Conservation (phyloP, 2,329 filamentous ascomycete genomes). For the Arachnomyces sp. region DNA sequence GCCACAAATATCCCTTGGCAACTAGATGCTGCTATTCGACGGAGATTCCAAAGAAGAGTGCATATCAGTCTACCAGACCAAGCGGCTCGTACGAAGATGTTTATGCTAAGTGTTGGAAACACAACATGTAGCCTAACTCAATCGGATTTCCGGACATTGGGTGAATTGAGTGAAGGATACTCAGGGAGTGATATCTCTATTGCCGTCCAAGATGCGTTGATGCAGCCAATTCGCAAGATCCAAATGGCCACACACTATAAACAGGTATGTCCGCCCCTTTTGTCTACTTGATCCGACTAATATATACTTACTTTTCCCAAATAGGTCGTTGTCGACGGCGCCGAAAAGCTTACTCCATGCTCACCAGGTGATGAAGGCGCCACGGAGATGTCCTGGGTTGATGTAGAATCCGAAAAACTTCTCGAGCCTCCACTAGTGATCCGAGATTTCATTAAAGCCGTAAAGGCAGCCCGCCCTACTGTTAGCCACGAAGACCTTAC, state of each 20-base stretch:
- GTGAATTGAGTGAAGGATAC: constrained; percentile 81
- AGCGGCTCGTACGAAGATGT: constrained; percentile 85
- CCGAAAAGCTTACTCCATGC: constrained; percentile 66
- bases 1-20: constrained; percentile 99
- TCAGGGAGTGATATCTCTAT: constrained; percentile 95
- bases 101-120: constrained; percentile 86
- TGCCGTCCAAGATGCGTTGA: constrained; percentile 89
- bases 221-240: constrained; percentile 96
- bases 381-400: constrained; percentile 88
- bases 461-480: constrained; percentile 80
- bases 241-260: constrained; percentile 98
- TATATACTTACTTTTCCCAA: constrained; percentile 4
- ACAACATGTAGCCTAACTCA: constrained; percentile 78
- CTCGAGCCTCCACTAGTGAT: constrained; percentile 78
- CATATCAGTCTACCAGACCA: constrained; percentile 89
- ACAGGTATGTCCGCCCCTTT: constrained; percentile 51
- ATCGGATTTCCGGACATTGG: constrained; percentile 72
- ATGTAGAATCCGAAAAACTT: constrained; percentile 74
- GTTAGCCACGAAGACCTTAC: constrained; percentile 81
- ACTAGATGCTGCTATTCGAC: constrained; percentile 87
- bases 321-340: constrained; percentile 63
- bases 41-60: constrained; percentile 91
- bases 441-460: constrained; percentile 89
- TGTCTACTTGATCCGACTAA: not conserved
- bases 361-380: constrained; percentile 83